These are phyloP conservation scores for Fusarium mangiferae DNA, from an alignment of 2,329 filamentous ascomycete species.

Conservation along the genomic window DNA sequence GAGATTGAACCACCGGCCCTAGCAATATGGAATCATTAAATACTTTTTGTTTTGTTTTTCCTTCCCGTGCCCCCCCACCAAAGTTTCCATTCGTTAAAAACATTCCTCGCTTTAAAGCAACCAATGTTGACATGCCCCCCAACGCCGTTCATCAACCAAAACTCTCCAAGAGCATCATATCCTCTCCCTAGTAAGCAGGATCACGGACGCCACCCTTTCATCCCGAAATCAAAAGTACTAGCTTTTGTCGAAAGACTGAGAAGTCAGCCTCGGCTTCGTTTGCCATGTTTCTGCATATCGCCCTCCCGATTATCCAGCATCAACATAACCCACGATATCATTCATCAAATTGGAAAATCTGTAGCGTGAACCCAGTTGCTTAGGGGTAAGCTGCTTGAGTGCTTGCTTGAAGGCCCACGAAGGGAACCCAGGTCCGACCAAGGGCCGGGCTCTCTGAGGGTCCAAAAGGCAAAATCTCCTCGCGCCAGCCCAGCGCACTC, in stretches of 20 bases:
- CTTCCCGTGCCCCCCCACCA: conserved; percentile 3
- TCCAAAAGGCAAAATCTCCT: conserved; percentile 52
- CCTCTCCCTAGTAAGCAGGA: conserved; percentile 9
- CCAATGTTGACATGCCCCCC: conserved; percentile 29
- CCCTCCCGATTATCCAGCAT: conserved; percentile 6
- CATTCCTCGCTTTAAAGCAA: conserved; percentile 33
- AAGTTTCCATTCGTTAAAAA: conserved; percentile 30
- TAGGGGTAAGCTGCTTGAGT: conserved; percentile 47
- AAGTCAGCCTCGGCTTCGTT: conserved; percentile 1
- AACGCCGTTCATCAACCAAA: conserved; percentile 39
- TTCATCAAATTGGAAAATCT: conserved; percentile 25
- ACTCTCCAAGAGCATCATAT: conserved; percentile 20
- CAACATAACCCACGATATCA: conserved; percentile 31
- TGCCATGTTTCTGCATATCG: background rate
- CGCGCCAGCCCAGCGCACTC: conserved; percentile 62
- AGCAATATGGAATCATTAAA: conserved; percentile 26
- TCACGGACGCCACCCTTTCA: conserved; percentile 1
- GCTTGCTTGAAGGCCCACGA: conserved; percentile 41
- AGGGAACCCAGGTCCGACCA: conserved; percentile 57
- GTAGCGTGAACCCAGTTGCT: conserved; percentile 13
- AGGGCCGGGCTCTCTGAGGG: conserved; percentile 56
- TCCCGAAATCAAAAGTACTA: conserved; percentile 6
- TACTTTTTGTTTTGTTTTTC: conserved; percentile 33
- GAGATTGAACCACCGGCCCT: conserved; percentile 18
- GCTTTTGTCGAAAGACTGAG: background rate